A percentile compares a stretch with the other conserved stretches of the same genome.
phyloP scores from a whole-genome alignment of 345 rosid genomes.

The Eucalyptus tenuipes region DNA sequence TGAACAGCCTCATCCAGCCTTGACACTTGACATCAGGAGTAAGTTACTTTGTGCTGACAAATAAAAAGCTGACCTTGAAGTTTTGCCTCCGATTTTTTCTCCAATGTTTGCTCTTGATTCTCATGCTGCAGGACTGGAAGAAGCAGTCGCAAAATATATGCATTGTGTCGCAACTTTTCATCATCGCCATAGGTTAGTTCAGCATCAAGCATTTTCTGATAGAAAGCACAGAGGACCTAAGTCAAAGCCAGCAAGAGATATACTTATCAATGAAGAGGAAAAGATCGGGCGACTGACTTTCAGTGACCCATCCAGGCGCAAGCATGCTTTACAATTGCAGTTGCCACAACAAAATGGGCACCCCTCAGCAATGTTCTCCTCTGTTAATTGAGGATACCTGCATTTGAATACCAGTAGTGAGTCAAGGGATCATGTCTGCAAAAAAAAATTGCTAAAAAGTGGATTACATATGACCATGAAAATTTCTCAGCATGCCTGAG shows the following conservation, averaged over 20 bases:
- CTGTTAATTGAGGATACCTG: slow-evolving; percentile 16
- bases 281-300: slow-evolving; percentile 1
- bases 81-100: slow-evolving; percentile 31
- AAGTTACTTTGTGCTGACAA: neutral
- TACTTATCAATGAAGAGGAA: neutral
- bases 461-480: neutral
- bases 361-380: slow-evolving; percentile 5
- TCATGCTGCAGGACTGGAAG: slow-evolving; percentile 38
- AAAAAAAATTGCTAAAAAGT: neutral
- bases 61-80: slow-evolving; percentile 20
- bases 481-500: neutral
- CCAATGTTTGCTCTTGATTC: slow-evolving; percentile 29
- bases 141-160: slow-evolving; percentile 17
- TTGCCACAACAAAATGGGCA: slow-evolving; percentile 21
- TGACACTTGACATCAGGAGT: neutral
- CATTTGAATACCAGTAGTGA: neutral
- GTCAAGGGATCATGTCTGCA: neutral
- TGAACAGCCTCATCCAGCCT: neutral
- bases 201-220: neutral
- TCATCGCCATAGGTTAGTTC: neutral
- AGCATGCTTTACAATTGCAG: slow-evolving; percentile 22
- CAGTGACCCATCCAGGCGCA: slow-evolving; percentile 6
- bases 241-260: neutral
- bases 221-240: neutral
- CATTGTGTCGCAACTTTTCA: slow-evolving; percentile 12